Conservation (phyloP, 257 asterid species). For the Plectranthus barbatus region DNA sequence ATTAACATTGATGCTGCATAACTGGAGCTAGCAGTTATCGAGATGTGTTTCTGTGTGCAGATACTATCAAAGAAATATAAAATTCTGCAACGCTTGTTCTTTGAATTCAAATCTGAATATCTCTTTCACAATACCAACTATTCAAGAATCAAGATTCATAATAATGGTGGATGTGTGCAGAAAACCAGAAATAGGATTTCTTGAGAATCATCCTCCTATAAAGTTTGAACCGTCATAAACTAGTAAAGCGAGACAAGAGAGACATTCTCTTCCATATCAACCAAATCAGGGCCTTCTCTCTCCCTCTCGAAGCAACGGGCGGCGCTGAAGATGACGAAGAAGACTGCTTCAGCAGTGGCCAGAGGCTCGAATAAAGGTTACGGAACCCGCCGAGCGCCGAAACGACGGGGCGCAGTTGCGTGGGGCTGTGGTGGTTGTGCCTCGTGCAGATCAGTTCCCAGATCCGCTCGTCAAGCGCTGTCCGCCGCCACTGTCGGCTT, state of each 20-base stretch:
- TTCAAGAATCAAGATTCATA: too few relatives aligned
- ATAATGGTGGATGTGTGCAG: neutral
- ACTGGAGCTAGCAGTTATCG: too few relatives aligned
- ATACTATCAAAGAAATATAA: too few relatives aligned
- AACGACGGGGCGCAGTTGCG: constrained; percentile 76
- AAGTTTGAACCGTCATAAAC: too few relatives aligned
- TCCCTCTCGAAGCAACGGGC: constrained; percentile 41
- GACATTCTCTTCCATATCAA: constrained; percentile 18
- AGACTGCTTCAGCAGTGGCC: constrained; percentile 72
- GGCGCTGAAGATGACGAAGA: constrained; percentile 31
- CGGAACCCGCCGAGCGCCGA: constrained; percentile 95
- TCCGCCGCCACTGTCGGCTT: constrained; percentile 66
- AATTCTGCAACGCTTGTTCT: too few relatives aligned
- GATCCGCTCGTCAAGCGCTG: constrained; percentile 87
- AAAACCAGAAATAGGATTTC: too few relatives aligned
- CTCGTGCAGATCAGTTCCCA: constrained; percentile 98
- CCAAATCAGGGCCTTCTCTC: constrained; percentile 19
- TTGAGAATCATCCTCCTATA: neutral
- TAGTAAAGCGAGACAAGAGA: neutral
- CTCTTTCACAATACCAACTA: too few relatives aligned
- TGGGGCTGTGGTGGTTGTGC: constrained; percentile 58
- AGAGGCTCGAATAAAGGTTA: constrained; percentile 65
- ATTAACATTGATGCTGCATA: too few relatives aligned
- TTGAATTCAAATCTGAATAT: neutral
- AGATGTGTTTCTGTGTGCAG: too few relatives aligned